These are phyloP conservation scores for Penstemon barbatus DNA, from an alignment of 257 asterid species.

Conservation along the genomic window DNA sequence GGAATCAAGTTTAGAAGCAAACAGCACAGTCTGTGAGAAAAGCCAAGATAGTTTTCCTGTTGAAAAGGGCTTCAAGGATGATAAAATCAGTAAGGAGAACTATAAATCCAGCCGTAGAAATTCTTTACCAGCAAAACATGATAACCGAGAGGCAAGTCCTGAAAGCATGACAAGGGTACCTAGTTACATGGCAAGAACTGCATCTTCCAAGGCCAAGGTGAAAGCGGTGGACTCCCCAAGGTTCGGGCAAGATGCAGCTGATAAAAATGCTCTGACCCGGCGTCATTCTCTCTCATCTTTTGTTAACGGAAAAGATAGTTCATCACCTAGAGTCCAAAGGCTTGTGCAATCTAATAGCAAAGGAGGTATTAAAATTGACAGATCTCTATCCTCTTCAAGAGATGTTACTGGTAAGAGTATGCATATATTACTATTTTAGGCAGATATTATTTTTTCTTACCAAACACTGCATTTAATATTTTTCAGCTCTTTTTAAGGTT, in stretches of 20 bases:
- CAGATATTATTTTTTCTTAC: not conserved
- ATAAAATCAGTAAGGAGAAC: constrained; percentile 30
- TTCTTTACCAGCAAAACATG: constrained; percentile 41
- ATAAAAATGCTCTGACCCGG: constrained; percentile 39
- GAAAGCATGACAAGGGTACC: constrained; percentile 39
- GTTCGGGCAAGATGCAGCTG: constrained; percentile 43
- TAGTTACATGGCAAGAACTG: constrained; percentile 67
- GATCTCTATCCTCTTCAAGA: constrained; percentile 50
- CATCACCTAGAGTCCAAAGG: constrained; percentile 52
- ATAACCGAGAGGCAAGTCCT: constrained; percentile 6
- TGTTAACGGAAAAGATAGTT: constrained; percentile 38
- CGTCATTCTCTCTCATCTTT: constrained; percentile 59
- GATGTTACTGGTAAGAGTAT: constrained; percentile 33
- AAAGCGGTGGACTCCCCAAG: constrained; percentile 50
- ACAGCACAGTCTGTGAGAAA: constrained; percentile 22
- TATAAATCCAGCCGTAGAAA: constrained; percentile 37
- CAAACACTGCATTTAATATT: not conserved
- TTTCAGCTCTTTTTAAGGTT: not conserved
- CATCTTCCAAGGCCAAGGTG: constrained; percentile 58
- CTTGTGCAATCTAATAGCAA: constrained; percentile 49
- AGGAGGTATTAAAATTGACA: constrained; percentile 45
- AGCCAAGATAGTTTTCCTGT: constrained; percentile 17
- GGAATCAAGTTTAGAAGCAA: constrained; percentile 1
- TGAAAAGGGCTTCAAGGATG: constrained; percentile 35
- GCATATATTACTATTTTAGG: not conserved